These are phyloP conservation scores for Acer negundo DNA, from an alignment of 345 rosid genomes.

Conservation along the genomic window DNA sequence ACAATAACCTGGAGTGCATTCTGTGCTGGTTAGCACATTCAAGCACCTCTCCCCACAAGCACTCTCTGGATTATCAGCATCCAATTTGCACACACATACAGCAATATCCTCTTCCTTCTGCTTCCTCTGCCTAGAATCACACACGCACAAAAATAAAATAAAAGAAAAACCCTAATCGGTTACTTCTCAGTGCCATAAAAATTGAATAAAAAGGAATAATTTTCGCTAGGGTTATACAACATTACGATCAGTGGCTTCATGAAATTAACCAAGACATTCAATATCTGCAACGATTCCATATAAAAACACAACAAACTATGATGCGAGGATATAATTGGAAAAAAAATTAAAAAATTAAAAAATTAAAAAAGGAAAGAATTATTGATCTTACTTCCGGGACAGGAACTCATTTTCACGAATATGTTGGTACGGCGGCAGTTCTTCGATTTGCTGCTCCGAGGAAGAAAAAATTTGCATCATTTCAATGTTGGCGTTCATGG, in stretches of 20 bases:
- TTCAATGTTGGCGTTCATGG: neutral
- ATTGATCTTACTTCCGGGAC: conserved; percentile 59
- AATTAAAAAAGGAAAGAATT: neutral
- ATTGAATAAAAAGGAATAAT: neutral
- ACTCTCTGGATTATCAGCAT: conserved; percentile 67
- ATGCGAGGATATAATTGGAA: neutral
- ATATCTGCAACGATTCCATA: neutral
- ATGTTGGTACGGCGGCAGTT: conserved; percentile 55
- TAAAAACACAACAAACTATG: neutral
- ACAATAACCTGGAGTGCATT: conserved; percentile 86
- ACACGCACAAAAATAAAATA: neutral
- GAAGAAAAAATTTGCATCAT: conserved; percentile 11
- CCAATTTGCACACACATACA: conserved; percentile 74
- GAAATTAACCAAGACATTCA: neutral
- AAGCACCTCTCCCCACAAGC: conserved; percentile 88
- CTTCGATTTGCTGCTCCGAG: conserved; percentile 56
- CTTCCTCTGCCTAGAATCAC: conserved; percentile 67
- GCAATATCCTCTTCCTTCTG: conserved; percentile 96
- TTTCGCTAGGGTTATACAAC: neutral
- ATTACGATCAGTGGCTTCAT: neutral
- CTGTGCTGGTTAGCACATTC: conserved; percentile 86
- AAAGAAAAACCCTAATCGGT: neutral
- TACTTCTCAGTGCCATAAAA: neutral
- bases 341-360: neutral
- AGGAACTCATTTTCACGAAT: conserved; percentile 72